Evolutionary conservation across 768 basidiomycete species (phyloP).

Genomic region (Mycena floridula): DNA sequence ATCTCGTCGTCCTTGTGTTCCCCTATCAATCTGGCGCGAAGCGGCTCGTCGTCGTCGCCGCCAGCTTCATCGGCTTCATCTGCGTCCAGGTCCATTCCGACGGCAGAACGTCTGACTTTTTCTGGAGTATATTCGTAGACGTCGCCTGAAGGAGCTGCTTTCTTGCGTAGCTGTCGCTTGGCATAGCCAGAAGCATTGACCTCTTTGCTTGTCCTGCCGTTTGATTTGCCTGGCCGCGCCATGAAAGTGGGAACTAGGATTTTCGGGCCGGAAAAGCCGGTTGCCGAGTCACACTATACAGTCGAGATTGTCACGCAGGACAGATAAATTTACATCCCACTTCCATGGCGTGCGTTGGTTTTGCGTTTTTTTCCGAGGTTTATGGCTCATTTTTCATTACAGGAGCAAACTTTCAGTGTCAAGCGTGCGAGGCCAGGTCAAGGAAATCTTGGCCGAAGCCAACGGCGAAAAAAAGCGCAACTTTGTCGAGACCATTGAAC

Average conservation of each 20-base stretch:
- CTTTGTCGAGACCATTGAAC: slow-evolving; percentile 93
- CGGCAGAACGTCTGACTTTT: slow-evolving; percentile 42
- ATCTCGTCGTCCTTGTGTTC: slow-evolving; percentile 44
- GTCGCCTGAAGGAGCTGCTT: slow-evolving; percentile 36
- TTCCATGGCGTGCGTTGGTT: too few species aligned
- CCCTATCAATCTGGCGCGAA: slow-evolving; percentile 39
- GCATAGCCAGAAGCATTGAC: slow-evolving; percentile 44
- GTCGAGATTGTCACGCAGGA: too few species aligned
- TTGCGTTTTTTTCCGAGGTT: too few species aligned
- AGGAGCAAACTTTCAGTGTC: slow-evolving; percentile 91
- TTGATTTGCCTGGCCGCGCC: neutral
- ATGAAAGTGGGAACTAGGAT: too few species aligned
- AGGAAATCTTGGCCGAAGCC: slow-evolving; percentile 80
- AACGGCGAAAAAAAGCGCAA: slow-evolving; percentile 88
- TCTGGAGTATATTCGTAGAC: slow-evolving; percentile 61
- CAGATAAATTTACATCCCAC: too few species aligned
- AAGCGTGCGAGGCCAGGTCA: slow-evolving; percentile 99
- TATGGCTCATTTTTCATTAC: too few species aligned
- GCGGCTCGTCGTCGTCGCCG: slow-evolving; percentile 32
- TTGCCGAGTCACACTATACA: too few species aligned
- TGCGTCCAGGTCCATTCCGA: slow-evolving; percentile 48
- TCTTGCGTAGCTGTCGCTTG: slow-evolving; percentile 43
- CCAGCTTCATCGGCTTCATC: slow-evolving; percentile 43
- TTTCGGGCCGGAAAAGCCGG: too few species aligned
- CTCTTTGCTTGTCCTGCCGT: slow-evolving; percentile 17